Evolutionary conservation across 176 grass and related monocot genomes (phyloP), one percentile per base, ranked within the genome.

Genomic region (Eleusine coracana): DNA sequence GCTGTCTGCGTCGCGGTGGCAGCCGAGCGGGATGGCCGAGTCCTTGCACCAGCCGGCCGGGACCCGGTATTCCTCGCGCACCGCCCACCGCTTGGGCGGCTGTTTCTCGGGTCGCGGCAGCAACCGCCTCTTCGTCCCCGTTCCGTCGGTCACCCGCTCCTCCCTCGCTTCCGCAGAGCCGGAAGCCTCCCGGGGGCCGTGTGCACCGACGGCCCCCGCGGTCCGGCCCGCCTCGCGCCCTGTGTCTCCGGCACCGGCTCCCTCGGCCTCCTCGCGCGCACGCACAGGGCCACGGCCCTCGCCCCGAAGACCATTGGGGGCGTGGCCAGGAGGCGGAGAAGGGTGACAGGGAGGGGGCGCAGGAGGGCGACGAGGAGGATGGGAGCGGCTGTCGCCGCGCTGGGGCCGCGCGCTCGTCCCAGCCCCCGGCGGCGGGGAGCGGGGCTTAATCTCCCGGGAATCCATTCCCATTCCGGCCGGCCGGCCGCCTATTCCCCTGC

Each of bases 11-110:
- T 59, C 20, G 55, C 25, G 60, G 25, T 63, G 13, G 60, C 60
- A 23, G 60, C 60, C 25, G 60, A 63, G 60, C 23, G 60, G 10
- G 60, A 29, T 29, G 60, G 60, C 60, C 0, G 1, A 12, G 0
- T 29, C 25, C 60, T 14, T 63, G 4, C 23, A 28, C 60, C 25
- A 29, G 0, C 13, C 23, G 3, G 60, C 1, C 25, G 60, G 60
- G 10, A 1, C 25, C 23, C n/a, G 31, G 31, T 34, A 34, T 34
- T 34, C 31, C 31, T 34, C 31, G 31, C 25, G 67, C 45, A 74
- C 51, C 23, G 38, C 63, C 27, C 60, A 34, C 21, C 67, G 79
- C 76, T 75, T 81, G 18, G 66, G 25, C 64, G 50, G 67, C 64
- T 77, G 84, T 23, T 38, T 40, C 55, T 51, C 21, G 51, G 83